Percentiles rank a stretch among this genome's conserved stretches.
phyloP scores from a whole-genome alignment of 257 asterid genomes.

The Fraxinus anomala region DNA sequence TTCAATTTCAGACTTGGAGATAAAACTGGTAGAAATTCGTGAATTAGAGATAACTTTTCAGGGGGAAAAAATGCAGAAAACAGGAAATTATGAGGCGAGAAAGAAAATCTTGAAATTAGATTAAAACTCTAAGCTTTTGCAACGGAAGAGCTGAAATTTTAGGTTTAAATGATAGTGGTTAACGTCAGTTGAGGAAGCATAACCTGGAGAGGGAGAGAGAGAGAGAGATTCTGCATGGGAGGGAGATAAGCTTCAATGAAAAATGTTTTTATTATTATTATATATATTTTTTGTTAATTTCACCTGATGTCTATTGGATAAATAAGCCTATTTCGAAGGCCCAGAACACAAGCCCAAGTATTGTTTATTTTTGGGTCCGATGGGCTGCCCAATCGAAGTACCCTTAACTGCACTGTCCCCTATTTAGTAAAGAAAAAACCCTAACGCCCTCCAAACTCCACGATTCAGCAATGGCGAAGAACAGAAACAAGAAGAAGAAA shows the following conservation, averaged over 20 bases:
- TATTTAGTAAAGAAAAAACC: not conserved
- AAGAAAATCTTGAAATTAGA: constrained; percentile 2
- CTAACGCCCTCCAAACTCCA: not conserved
- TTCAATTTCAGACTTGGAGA: not conserved
- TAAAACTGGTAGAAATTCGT: not conserved
- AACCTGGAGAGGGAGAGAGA: not conserved
- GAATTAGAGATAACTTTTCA: constrained; percentile 12
- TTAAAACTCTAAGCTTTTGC: not conserved
- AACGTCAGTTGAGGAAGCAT: constrained; percentile 16
- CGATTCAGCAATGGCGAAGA: constrained; percentile 53
- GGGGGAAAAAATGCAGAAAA: constrained; percentile 18
- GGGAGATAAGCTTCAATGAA: no score
- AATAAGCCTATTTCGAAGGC: not conserved
- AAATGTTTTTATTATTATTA: no score
- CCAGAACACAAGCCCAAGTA: not conserved
- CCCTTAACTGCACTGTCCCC: not conserved
- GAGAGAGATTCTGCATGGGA: not conserved
- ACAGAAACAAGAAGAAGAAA: constrained; percentile 54
- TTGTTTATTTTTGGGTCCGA: not conserved
- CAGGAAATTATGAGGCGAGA: not conserved
- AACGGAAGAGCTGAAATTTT: not conserved
- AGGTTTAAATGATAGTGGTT: not conserved
- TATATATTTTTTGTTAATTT: no score
- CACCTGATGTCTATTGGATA: no score
- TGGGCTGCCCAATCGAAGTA: not conserved